Conservation (phyloP, 1,139 yeast species). For the Sugiyamaella paludigena region DNA sequence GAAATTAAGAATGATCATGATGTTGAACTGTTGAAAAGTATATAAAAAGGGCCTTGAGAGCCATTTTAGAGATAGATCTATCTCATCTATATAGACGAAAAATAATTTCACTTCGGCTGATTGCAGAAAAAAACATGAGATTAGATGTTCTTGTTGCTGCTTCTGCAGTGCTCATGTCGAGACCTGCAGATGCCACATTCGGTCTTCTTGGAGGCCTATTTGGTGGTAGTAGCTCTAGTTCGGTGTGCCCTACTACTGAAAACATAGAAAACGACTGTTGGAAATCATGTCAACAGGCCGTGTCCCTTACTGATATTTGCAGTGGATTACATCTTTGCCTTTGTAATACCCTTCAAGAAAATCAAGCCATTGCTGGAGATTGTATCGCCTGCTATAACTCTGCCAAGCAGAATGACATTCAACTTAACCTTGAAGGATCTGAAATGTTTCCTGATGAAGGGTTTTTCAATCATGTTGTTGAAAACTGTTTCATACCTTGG, state of each 20-base stretch:
- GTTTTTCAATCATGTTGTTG: constrained; percentile 26
- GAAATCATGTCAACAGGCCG: constrained; percentile 26
- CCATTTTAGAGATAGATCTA: neutral
- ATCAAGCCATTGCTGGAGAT: constrained; percentile 20
- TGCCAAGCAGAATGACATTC: constrained; percentile 17
- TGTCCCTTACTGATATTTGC: constrained; percentile 20
- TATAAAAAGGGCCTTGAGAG: neutral
- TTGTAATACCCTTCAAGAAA: constrained; percentile 17
- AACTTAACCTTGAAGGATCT: constrained; percentile 24
- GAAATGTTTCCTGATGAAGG: constrained; percentile 21
- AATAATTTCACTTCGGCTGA: constrained; percentile 2
- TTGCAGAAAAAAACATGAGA: constrained; percentile 2
- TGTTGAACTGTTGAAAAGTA: neutral
- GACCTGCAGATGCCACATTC: constrained; percentile 8
- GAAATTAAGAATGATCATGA: constrained; percentile 3
- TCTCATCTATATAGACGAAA: neutral
- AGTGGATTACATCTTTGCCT: constrained; percentile 21
- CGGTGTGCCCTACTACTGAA: constrained; percentile 6
- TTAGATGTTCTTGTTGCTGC: constrained; percentile 3
- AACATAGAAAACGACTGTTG: constrained; percentile 24
- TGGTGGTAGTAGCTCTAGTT: constrained; percentile 9
- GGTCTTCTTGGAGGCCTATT: constrained; percentile 4
- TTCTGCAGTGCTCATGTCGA: constrained; percentile 3
- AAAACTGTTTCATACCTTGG: constrained; percentile 25
- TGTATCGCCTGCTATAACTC: constrained; percentile 26